A percentile compares a stretch with the other conserved stretches of the same genome.
These are phyloP conservation scores for Calonectria crousiana DNA, from an alignment of 2,329 filamentous ascomycete species.

Conservation along the genomic window DNA sequence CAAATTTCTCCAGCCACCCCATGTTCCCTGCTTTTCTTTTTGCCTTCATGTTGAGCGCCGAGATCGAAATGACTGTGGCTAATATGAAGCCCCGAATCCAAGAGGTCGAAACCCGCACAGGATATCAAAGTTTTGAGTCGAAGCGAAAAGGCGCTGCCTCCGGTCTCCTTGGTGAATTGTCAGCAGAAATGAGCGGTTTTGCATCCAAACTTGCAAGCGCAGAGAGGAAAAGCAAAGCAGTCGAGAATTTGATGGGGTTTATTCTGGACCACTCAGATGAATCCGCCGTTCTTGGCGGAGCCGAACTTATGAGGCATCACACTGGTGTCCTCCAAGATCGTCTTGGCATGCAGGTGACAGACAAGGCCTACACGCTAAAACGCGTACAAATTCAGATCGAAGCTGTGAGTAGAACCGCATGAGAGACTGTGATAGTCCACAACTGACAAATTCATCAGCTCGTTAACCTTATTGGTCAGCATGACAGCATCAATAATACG, in stretches of 20 bases:
- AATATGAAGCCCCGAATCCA: conserved; percentile 49
- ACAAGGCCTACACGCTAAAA: conserved; percentile 51
- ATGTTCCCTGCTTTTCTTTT: conserved; percentile 53
- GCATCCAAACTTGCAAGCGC: conserved; percentile 53
- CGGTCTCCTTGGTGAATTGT: conserved; percentile 47
- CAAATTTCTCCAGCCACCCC: conserved; percentile 41
- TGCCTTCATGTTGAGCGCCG: conserved; percentile 48
- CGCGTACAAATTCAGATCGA: conserved; percentile 55
- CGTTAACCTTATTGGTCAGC: conserved; percentile 53
- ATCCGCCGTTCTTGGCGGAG: conserved; percentile 13
- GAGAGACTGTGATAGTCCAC: background rate
- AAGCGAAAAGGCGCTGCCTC: conserved; percentile 44
- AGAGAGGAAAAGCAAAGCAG: conserved; percentile 51
- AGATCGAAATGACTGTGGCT: conserved; percentile 49
- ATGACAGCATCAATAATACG: conserved; percentile 52
- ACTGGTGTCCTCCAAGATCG: conserved; percentile 47
- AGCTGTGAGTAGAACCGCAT: conserved; percentile 45
- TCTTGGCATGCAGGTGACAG: conserved; percentile 51
- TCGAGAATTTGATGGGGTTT: conserved; percentile 50
- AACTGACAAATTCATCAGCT: conserved; percentile 43
- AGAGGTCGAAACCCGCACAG: conserved; percentile 51
- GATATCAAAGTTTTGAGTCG: conserved; percentile 49
- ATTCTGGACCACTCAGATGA: conserved; percentile 32
- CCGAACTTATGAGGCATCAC: conserved; percentile 43
- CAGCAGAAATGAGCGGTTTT: conserved; percentile 49